phyloP scores from a whole-genome alignment of 352 stramenopile genomes.

The Globisporangium irregulare region DNA sequence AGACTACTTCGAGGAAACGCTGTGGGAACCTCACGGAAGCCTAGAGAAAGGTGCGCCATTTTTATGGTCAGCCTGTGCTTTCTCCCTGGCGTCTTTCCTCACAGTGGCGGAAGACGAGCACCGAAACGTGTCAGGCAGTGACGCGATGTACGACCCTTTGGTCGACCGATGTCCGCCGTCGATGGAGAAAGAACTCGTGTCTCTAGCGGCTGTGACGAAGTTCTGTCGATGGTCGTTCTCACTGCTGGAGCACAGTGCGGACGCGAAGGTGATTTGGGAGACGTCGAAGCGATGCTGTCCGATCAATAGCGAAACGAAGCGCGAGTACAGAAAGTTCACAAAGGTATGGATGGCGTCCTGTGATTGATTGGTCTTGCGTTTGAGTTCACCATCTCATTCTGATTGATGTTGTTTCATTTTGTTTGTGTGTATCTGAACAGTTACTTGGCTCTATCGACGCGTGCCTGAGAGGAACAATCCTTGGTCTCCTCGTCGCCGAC shows the following conservation, averaged over 20 bases:
- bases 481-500: conserved; percentile 80
- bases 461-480: conserved; percentile 77
- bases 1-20: conserved; percentile 85
- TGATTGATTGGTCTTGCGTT: background rate
- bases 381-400: background rate
- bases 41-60: conserved; percentile 84
- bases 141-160: conserved; percentile 48
- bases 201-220: conserved; percentile 70
- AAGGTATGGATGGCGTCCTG: conserved; percentile 45
- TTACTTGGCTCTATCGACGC: conserved; percentile 82
- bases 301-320: conserved; percentile 83
- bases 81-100: conserved; percentile 77
- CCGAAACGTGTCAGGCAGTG: conserved; percentile 15
- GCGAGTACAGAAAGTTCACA: conserved; percentile 86
- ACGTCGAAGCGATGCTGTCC: conserved; percentile 82
- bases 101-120: conserved; percentile 66
- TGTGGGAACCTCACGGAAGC: conserved; percentile 85
- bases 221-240: conserved; percentile 88
- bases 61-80: conserved; percentile 81
- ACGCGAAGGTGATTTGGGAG: conserved; percentile 88
- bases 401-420: conserved; percentile 1
- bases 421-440: conserved; percentile 23
- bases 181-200: conserved; percentile 82
- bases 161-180: conserved; percentile 52
- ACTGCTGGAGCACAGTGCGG: conserved; percentile 76